A percentile compares a stretch with the other conserved stretches of the same genome.
phyloP scores from a whole-genome alignment of 441 rosid species.

The Populus tomentosa region DNA sequence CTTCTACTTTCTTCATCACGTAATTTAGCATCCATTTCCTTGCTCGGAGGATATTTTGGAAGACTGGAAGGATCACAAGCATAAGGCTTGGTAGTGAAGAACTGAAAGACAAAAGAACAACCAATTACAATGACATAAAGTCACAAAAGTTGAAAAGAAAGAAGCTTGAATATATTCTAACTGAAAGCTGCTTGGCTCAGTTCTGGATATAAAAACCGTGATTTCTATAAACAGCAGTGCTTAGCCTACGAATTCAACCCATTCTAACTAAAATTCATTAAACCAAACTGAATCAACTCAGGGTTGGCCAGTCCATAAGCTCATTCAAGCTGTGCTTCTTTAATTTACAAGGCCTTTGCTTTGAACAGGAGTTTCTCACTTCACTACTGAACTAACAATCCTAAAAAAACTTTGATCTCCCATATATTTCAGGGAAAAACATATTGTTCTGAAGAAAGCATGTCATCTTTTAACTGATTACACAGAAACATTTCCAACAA shows the following conservation, averaged over 20 bases:
- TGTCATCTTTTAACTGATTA: background rate
- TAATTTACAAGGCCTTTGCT: background rate
- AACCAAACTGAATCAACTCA: background rate
- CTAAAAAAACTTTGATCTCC: background rate
- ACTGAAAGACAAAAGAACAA: constrained; percentile 38
- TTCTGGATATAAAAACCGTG: background rate
- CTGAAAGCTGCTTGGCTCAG: background rate
- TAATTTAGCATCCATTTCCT: constrained; percentile 89
- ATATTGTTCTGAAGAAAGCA: background rate
- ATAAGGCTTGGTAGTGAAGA: constrained; percentile 69
- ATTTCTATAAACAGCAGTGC: background rate
- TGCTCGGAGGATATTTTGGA: constrained; percentile 90
- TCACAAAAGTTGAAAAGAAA: background rate
- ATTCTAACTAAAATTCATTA: background rate
- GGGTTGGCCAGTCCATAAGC: background rate
- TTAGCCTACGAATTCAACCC: background rate
- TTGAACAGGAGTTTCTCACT: background rate
- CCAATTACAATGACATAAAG: constrained; percentile 4
- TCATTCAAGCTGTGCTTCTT: background rate
- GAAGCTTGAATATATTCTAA: background rate
- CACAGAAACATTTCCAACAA: background rate
- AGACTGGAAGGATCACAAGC: constrained; percentile 92
- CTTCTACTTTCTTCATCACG: constrained; percentile 91
- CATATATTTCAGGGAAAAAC: background rate
- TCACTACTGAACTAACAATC: background rate